These are phyloP conservation scores for Coprinellus micaceus DNA, from an alignment of 768 basidiomycete species.

Conservation along the genomic window DNA sequence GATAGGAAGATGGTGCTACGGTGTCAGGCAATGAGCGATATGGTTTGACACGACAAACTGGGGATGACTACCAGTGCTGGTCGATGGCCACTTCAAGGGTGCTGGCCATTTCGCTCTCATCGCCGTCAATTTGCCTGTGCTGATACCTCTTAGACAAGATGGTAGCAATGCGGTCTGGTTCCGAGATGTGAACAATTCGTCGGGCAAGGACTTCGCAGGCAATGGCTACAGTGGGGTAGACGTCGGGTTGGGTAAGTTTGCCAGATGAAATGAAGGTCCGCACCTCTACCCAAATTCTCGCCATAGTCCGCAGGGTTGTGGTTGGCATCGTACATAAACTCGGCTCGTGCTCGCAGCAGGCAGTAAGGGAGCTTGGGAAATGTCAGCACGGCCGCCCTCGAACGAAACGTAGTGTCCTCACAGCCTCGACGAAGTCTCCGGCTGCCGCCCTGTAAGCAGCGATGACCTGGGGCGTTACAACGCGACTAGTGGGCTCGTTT, in stretches of 20 bases:
- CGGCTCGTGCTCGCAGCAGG: conserved; percentile 69
- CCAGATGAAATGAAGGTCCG: conserved; percentile 14
- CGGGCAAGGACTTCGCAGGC: conserved; percentile 86
- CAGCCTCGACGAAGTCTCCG: conserved; percentile 85
- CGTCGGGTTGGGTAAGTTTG: background rate
- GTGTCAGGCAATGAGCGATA: background rate
- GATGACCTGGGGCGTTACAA: conserved; percentile 81
- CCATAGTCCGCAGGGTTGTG: conserved; percentile 81
- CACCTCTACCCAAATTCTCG: conserved; percentile 80
- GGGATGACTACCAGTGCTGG: conserved; percentile 62
- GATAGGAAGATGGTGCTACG: conserved; percentile 77
- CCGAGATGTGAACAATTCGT: conserved; percentile 66
- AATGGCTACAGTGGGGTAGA: conserved; percentile 41
- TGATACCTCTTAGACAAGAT: conserved; percentile 80
- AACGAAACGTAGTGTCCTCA: conserved; percentile 31
- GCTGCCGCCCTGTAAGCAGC: conserved; percentile 73
- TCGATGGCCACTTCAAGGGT: conserved; percentile 92
- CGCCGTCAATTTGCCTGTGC: conserved; percentile 71
- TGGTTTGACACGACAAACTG: background rate
- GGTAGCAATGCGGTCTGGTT: conserved; percentile 57
- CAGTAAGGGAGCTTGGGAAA: conserved; percentile 69
- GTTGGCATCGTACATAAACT: conserved; percentile 81
- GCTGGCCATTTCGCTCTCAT: conserved; percentile 67
- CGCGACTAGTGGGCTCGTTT: conserved; percentile 72
- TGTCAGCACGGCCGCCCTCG: background rate